A percentile compares a stretch with the other conserved stretches of the same genome.
Evolutionary conservation across 73 alveolate genomes (phyloP).

Genomic region (Loxodes magnus): DNA sequence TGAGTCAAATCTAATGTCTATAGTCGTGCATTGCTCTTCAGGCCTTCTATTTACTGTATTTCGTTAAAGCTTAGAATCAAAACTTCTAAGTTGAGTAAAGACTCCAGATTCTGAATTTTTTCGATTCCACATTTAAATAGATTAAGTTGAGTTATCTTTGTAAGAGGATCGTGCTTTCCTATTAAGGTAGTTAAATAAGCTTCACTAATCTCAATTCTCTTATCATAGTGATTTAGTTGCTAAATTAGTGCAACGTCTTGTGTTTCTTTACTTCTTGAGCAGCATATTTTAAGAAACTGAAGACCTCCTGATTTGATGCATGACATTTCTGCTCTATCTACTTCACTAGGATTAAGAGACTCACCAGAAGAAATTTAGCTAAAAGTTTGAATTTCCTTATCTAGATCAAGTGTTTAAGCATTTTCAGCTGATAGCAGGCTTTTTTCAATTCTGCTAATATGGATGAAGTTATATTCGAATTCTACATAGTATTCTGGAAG

Average conservation of each 20-base stretch:
- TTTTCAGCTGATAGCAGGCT: background rate
- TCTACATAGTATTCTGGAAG: conserved; percentile 82
- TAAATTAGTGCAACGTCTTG: too few relatives aligned
- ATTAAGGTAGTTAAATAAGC: too few relatives aligned
- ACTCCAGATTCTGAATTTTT: conserved; percentile 63
- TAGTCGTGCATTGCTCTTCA: conserved; percentile 45
- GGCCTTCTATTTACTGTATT: conserved; percentile 69
- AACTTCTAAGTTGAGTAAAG: conserved; percentile 57
- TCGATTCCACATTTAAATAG: conserved; percentile 69
- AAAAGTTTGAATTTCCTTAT: background rate
- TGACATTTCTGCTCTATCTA: background rate
- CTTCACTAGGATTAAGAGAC: background rate
- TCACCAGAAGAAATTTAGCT: background rate
- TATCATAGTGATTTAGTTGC: too few relatives aligned
- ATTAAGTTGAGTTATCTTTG: conserved; percentile 61
- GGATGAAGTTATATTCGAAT: conserved; percentile 40
- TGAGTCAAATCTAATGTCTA: conserved; percentile 74
- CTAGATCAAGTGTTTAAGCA: background rate
- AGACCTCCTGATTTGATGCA: background rate
- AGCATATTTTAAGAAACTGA: too few relatives aligned
- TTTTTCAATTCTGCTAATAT: conserved; percentile 2
- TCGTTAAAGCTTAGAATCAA: conserved; percentile 79
- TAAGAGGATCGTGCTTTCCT: too few relatives aligned
- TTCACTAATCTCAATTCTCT: too few relatives aligned
- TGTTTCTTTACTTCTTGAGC: too few relatives aligned